Evolutionary conservation across 441 rosid species (phyloP).

Genomic region (Croton laevigatus): DNA sequence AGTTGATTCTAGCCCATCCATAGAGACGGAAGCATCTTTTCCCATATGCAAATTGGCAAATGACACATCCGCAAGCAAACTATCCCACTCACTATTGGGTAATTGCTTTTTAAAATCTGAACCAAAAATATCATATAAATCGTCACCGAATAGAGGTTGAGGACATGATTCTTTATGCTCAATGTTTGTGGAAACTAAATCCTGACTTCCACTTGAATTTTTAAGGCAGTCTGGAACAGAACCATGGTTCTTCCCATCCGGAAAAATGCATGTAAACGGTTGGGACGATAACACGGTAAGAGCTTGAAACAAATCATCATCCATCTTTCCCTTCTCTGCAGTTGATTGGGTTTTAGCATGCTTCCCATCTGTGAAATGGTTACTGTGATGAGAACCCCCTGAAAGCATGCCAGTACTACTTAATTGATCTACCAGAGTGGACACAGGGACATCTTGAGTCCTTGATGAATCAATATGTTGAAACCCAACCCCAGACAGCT

Average conservation of each 20-base stretch:
- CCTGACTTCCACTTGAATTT: conserved; percentile 30
- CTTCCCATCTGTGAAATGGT: conserved; percentile 23
- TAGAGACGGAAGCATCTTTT: conserved; percentile 36
- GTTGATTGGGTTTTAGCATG: conserved; percentile 21
- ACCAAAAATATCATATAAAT: conserved; percentile 80
- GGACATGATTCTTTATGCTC: conserved; percentile 33
- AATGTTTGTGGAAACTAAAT: conserved; percentile 21
- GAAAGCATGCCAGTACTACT: conserved; percentile 23
- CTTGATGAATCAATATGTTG: conserved; percentile 25
- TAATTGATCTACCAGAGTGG: conserved; percentile 25
- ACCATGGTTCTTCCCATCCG: conserved; percentile 24
- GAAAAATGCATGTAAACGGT: conserved; percentile 20
- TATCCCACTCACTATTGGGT: conserved; percentile 34
- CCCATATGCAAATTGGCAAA: conserved; percentile 31
- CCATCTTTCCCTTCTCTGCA: conserved; percentile 30
- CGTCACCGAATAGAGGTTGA: conserved; percentile 56
- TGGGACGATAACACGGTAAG: conserved; percentile 22
- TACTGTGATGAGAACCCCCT: conserved; percentile 22
- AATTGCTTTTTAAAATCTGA: conserved; percentile 61
- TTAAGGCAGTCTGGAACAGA: conserved; percentile 27
- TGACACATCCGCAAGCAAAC: conserved; percentile 25
- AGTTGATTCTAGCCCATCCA: conserved; percentile 37
- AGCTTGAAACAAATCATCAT: conserved; percentile 32
- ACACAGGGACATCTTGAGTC: conserved; percentile 30
- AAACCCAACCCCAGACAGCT: conserved; percentile 18